Evolutionary conservation across 2,329 filamentous ascomycete species (phyloP).

Genomic region (Aureobasidium lini): DNA sequence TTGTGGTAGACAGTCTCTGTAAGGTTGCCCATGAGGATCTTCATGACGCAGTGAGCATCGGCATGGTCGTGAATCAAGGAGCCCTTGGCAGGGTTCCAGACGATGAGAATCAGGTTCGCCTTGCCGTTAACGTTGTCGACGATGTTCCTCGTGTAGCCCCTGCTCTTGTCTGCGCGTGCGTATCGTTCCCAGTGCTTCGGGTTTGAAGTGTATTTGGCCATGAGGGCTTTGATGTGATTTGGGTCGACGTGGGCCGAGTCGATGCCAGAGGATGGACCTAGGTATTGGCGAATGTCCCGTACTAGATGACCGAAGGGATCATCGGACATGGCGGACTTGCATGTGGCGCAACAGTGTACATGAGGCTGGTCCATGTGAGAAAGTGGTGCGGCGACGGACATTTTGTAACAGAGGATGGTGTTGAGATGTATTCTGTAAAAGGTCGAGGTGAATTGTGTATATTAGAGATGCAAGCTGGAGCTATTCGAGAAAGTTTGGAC

Average conservation of each 20-base stretch:
- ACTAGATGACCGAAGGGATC: constrained; percentile 61
- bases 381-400: background rate
- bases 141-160: constrained; percentile 77
- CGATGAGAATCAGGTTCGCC: constrained; percentile 74
- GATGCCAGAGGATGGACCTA: constrained; percentile 75
- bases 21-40: constrained; percentile 67
- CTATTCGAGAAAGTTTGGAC: too few relatives aligned
- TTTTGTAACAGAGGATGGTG: background rate
- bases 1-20: constrained; percentile 73
- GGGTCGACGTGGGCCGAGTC: constrained; percentile 76
- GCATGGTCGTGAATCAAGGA: constrained; percentile 75
- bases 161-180: constrained; percentile 61
- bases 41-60: constrained; percentile 90
- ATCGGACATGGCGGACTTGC: background rate
- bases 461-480: too few relatives aligned
- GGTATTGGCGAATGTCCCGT: constrained; percentile 59
- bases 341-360: constrained; percentile 1
- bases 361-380: background rate
- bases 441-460: too few relatives aligned
- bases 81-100: constrained; percentile 78
- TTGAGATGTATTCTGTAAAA: background rate
- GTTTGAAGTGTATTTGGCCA: constrained; percentile 65
- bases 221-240: constrained; percentile 59
- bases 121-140: constrained; percentile 85
- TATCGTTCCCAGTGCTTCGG: constrained; percentile 66